Conservation (phyloP, 176 grass and related monocot genomes). For the Saccharum spontaneum region DNA sequence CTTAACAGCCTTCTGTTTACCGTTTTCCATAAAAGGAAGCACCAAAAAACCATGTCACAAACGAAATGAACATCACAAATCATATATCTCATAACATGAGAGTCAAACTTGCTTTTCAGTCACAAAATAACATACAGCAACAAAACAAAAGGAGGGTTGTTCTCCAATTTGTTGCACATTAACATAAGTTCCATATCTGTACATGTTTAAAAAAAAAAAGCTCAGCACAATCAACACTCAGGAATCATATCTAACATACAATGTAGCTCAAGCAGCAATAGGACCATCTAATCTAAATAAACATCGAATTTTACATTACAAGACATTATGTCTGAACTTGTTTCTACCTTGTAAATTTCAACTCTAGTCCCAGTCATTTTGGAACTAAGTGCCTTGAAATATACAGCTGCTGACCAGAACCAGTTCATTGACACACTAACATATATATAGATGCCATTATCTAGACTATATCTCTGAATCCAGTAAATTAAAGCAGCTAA, state of each 20-base stretch:
- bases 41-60: background rate
- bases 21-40: background rate
- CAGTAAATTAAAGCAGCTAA: too few species aligned
- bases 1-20: too few species aligned
- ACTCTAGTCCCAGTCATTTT: background rate
- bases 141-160: background rate
- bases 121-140: background rate
- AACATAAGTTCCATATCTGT: background rate
- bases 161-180: background rate
- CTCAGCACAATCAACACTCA: background rate
- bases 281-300: background rate
- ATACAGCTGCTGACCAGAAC: background rate
- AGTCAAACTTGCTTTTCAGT: background rate
- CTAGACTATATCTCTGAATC: too few species aligned
- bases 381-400: background rate
- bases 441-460: too few species aligned
- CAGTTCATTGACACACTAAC: background rate
- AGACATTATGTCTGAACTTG: background rate
- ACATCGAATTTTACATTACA: conserved; percentile 16
- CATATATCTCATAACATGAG: background rate
- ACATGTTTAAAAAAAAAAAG: background rate
- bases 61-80: background rate
- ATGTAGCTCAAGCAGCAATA: background rate
- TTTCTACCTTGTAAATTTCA: background rate
- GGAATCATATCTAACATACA: background rate